Evolutionary conservation across 2,329 filamentous ascomycete species (phyloP), one percentile per base, ranked within the genome.

Genomic region (Tolypocladium sp.): DNA sequence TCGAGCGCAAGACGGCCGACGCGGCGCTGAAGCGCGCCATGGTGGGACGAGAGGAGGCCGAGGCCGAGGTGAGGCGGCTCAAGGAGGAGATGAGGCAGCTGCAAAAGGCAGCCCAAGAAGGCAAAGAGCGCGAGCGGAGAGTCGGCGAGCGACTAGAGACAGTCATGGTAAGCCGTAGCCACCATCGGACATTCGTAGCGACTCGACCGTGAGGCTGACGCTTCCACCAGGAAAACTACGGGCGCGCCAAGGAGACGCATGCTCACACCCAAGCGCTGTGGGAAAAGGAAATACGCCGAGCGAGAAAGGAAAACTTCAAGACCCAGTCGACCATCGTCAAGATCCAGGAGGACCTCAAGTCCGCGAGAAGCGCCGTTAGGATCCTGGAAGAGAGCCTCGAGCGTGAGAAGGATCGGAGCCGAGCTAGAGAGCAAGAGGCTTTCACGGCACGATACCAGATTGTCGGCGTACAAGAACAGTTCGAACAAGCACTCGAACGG

Each of bases 251-350:
- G 71, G 87, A 89, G 67, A 87, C 85, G 42, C 81, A 88, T 65
- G 80, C 82, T 44, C 84, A 88, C 68, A 86, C 84, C 12, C 83
- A 87, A 70, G 75, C 83, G 25, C 73, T 89, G 12, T 90, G 87
- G 82, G 88, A 91, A 66, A 90, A 90, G 69, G 88, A 91, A 70
- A 85, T 90, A 51, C 82, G 87, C 58, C 80, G 84, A 59, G 81
- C 83, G 12, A 79, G 86, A 56, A 91, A 91, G 66, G 88, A 91
- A 65, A 85, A 85, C 2, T 90, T 90, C 79, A 90, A 90, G 68
- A 82, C 83, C n/a, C 86, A 89, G 65, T 89, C 87, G 3, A 73
- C 77, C 13, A 80, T 87, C 38, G 82, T 90, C 65, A 89, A 89
- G 69, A 70, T 88, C n/a, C 87, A 90, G 69, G 88, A 90, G 65